Evolutionary conservation across 2,329 filamentous ascomycete genomes (phyloP).

Genomic region (Sporothrix phasma): DNA sequence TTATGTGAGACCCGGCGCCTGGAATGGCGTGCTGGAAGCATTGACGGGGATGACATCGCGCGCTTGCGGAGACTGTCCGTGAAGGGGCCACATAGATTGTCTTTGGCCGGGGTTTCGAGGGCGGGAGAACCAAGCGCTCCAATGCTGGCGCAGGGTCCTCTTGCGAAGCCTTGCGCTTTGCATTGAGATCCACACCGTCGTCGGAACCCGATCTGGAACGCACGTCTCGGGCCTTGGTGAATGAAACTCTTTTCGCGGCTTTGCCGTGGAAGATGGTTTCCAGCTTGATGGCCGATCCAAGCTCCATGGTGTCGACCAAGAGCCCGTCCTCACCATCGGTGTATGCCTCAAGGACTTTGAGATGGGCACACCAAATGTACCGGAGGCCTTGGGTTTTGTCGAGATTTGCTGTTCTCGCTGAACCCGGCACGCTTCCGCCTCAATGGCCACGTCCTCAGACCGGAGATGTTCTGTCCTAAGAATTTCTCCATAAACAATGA

Average conservation of each 20-base stretch:
- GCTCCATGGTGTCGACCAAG: slow-evolving; percentile 4
- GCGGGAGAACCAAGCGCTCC: neutral
- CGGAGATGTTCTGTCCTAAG: no score
- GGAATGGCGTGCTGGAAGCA: neutral
- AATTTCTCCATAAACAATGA: no score
- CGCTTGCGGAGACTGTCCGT: slow-evolving; percentile 18
- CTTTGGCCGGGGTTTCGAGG: neutral
- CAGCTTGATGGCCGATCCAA: slow-evolving; percentile 5
- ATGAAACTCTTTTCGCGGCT: neutral
- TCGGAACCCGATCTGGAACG: no score
- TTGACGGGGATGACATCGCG: neutral
- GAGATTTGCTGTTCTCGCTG: neutral
- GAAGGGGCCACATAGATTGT: slow-evolving; percentile 10
- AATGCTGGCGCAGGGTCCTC: neutral
- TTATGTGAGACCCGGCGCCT: neutral
- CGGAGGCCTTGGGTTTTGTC: neutral
- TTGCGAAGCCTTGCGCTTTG: neutral
- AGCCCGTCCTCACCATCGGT: slow-evolving; percentile 9
- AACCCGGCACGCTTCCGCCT: neutral
- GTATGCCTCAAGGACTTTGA: slow-evolving; percentile 13
- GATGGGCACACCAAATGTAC: slow-evolving; percentile 16
- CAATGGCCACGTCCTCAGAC: no score
- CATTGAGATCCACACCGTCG: neutral
- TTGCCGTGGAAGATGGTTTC: slow-evolving; percentile 3
- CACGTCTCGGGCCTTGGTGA: neutral